Percentiles rank a stretch among this genome's conserved stretches.
Conservation (phyloP, 495 filamentous ascomycete genomes). For the Elasticomyces elasticus region DNA sequence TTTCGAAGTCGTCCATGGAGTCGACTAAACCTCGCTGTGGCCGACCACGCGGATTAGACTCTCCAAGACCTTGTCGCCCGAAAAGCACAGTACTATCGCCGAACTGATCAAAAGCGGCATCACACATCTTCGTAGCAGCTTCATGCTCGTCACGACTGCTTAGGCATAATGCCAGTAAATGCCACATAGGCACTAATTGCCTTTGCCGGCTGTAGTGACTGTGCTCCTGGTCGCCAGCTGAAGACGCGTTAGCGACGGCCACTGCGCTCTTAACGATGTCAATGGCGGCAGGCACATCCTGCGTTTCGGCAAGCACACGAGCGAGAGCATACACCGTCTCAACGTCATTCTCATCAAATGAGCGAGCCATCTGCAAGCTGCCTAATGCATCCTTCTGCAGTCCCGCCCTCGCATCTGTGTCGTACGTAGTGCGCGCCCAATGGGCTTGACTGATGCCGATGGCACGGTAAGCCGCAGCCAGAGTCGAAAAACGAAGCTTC, state of each 20-base stretch:
- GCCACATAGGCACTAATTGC: constrained; percentile 63
- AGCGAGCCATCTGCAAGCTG: constrained; percentile 60
- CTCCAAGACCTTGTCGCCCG: constrained; percentile 11
- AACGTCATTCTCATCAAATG: constrained; percentile 51
- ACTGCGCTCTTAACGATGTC: constrained; percentile 60
- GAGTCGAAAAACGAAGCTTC: constrained; percentile 40
- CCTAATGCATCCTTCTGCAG: constrained; percentile 63
- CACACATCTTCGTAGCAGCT: constrained; percentile 67
- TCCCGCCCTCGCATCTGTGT: constrained; percentile 55
- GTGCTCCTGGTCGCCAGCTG: constrained; percentile 6
- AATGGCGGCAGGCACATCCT: constrained; percentile 67
- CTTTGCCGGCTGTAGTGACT: constrained; percentile 35
- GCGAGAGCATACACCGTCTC: constrained; percentile 72
- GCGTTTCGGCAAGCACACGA: constrained; percentile 66
- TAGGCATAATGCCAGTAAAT: constrained; percentile 73
- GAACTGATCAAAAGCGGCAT: constrained; percentile 84
- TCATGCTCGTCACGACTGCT: constrained; percentile 79
- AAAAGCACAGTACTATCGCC: constrained; percentile 30
- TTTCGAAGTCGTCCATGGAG: constrained; percentile 66
- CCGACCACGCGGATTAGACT: not conserved
- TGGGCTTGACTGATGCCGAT: constrained; percentile 74
- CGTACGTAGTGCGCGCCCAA: constrained; percentile 71
- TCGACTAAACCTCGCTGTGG: constrained; percentile 46
- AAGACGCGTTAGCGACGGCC: constrained; percentile 10
- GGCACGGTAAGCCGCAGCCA: constrained; percentile 64